A percentile compares a stretch with the other conserved stretches of the same genome.
These are phyloP conservation scores for Bipolaris victoriae DNA, from an alignment of 2,329 filamentous ascomycete genomes.

Conservation along the genomic window DNA sequence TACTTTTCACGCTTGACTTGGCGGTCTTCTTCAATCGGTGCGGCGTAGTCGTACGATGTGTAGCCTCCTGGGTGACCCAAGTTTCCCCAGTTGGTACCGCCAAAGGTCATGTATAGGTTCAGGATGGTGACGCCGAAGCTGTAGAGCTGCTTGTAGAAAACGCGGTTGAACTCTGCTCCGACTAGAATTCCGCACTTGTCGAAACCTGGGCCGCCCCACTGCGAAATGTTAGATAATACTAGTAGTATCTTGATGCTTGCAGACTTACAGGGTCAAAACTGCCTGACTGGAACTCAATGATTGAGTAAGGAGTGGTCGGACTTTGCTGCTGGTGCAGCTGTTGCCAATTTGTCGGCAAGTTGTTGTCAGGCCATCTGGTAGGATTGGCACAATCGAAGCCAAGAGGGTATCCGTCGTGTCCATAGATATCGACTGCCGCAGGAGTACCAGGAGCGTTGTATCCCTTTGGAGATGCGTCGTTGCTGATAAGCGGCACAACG, in stretches of 20 bases:
- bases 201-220: constrained; percentile 74
- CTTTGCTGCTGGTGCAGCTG: constrained; percentile 64
- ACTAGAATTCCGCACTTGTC: constrained; percentile 69
- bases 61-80: constrained; percentile 64
- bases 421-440: constrained; percentile 68
- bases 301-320: constrained; percentile 68
- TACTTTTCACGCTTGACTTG: constrained; percentile 76
- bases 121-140: constrained; percentile 70
- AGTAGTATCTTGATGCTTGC: background rate
- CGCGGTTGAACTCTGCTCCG: constrained; percentile 75
- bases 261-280: constrained; percentile 64
- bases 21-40: constrained; percentile 72
- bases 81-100: constrained; percentile 83
- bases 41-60: constrained; percentile 66
- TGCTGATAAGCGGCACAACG: constrained; percentile 75
- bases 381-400: constrained; percentile 66
- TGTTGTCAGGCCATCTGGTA: constrained; percentile 63
- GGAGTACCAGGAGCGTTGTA: constrained; percentile 67
- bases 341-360: constrained; percentile 63
- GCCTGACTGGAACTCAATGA: constrained; percentile 74
- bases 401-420: constrained; percentile 68
- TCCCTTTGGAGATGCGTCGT: constrained; percentile 68
- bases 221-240: background rate
- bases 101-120: constrained; percentile 79
- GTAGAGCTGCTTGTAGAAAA: constrained; percentile 80